Percentiles rank a stretch among this genome's conserved stretches.
Evolutionary conservation across 2,329 filamentous ascomycete species (phyloP).

Genomic region (Diaporthe citriasiana): DNA sequence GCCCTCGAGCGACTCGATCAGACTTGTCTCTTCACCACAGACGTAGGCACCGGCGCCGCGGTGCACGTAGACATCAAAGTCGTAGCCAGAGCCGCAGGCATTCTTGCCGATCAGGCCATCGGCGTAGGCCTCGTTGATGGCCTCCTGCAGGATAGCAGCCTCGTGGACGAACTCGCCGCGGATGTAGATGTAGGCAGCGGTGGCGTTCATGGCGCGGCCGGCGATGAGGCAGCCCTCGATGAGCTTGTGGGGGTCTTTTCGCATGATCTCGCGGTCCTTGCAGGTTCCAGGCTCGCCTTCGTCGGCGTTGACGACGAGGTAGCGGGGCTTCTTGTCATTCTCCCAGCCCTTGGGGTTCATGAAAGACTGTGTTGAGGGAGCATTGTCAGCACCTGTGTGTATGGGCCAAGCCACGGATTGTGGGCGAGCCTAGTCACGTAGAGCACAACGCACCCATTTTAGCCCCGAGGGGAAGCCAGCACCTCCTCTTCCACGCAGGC

Average conservation of each 20-base stretch:
- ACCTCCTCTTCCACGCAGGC: constrained; percentile 94
- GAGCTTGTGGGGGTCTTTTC: constrained; percentile 99
- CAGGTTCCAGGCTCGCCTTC: constrained; percentile 99
- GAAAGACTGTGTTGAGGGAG: constrained; percentile 77
- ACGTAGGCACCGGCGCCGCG: constrained; percentile 98
- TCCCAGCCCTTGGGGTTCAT: constrained; percentile 99
- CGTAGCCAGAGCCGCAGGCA: constrained; percentile 95
- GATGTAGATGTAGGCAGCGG: constrained; percentile 99
- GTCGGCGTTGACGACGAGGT: constrained; percentile 97
- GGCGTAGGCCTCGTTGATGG: constrained; percentile 97
- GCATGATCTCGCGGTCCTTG: constrained; percentile 99
- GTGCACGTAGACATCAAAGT: constrained; percentile 97
- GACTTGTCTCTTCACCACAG: constrained; percentile 96
- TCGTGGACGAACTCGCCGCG: constrained; percentile 98
- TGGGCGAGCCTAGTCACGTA: too few relatives aligned
- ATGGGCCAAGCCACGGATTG: neutral
- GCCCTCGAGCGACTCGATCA: constrained; percentile 98
- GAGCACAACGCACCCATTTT: constrained; percentile 86
- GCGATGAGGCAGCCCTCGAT: constrained; percentile 97
- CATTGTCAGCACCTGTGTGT: constrained; percentile 44
- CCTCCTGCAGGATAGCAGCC: constrained; percentile 90
- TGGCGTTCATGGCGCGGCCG: constrained; percentile 98
- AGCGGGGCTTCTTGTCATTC: constrained; percentile 95
- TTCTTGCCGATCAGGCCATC: constrained; percentile 98
- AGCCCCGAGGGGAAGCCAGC: constrained; percentile 97